These are phyloP conservation scores for Hypericum perforatum DNA, from an alignment of 345 rosid species.

Conservation along the genomic window DNA sequence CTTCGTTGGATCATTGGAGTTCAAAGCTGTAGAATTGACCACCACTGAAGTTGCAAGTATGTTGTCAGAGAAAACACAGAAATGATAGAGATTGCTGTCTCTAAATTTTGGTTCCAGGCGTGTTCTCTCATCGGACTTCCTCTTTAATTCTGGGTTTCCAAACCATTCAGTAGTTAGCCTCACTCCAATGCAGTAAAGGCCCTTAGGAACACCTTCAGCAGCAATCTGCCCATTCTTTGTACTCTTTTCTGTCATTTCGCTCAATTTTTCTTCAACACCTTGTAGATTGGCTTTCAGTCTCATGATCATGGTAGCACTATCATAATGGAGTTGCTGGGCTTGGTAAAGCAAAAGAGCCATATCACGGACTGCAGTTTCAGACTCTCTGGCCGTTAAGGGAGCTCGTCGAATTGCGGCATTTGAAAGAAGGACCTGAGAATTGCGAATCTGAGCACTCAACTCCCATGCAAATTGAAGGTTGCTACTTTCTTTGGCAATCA, in stretches of 20 bases:
- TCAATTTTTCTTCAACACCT: conserved; percentile 69
- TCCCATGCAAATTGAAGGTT: conserved; percentile 97
- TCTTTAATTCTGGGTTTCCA: conserved; percentile 29
- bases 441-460: conserved; percentile 86
- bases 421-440: conserved; percentile 69
- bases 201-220: conserved; percentile 91
- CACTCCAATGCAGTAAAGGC: conserved; percentile 85
- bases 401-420: conserved; percentile 61
- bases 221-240: conserved; percentile 93
- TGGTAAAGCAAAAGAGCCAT: conserved; percentile 83
- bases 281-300: conserved; percentile 77
- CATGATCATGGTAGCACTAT: conserved; percentile 93
- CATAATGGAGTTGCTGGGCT: conserved; percentile 84
- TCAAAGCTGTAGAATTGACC: conserved; percentile 74
- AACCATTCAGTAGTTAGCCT: conserved; percentile 74
- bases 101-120: conserved; percentile 35
- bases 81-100: conserved; percentile 57
- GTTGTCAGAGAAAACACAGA: conserved; percentile 84
- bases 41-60: conserved; percentile 87
- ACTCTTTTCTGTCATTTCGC: conserved; percentile 60
- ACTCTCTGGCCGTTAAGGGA: conserved; percentile 56
- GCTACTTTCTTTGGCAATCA: conserved; percentile 87
- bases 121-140: conserved; percentile 29
- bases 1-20: conserved; percentile 47
- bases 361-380: conserved; percentile 65